Evolutionary conservation across 495 filamentous ascomycete genomes (phyloP).

Genomic region (Filosporella fistucella): DNA sequence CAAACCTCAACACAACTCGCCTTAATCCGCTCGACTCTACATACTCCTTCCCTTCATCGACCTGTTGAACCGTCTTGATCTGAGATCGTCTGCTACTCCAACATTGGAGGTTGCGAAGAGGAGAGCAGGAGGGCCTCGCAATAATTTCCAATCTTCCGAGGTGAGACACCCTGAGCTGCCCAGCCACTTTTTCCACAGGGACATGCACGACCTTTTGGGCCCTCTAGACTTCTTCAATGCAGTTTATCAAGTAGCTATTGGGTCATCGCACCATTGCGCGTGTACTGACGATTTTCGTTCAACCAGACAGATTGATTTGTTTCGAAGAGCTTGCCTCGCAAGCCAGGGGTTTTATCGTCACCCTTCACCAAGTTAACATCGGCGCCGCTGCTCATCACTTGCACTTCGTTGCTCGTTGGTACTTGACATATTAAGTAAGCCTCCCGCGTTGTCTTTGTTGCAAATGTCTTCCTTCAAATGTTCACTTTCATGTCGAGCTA

Average conservation of each 20-base stretch:
- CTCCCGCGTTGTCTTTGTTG: too few species aligned
- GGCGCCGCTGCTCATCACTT: conserved; percentile 7
- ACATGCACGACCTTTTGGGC: conserved; percentile 14
- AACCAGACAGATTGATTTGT: conserved; percentile 7
- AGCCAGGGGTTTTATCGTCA: conserved; percentile 9
- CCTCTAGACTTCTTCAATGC: conserved; percentile 8
- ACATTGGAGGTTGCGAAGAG: conserved; percentile 10
- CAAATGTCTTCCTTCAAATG: too few species aligned
- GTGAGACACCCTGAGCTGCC: conserved; percentile 15
- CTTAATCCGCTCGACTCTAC: too few species aligned
- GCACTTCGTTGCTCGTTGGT: not conserved
- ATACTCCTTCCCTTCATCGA: too few species aligned
- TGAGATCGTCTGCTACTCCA: conserved; percentile 8
- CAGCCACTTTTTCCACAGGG: too few species aligned
- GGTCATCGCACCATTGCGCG: conserved; percentile 7
- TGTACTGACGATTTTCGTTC: conserved; percentile 9
- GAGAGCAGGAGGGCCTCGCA: not conserved
- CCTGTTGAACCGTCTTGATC: not conserved
- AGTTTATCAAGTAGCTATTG: conserved; percentile 3
- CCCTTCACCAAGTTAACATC: conserved; percentile 5
- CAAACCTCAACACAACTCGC: too few species aligned
- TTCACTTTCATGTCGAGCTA: too few species aligned
- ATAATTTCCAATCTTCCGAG: conserved; percentile 15
- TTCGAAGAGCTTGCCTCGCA: conserved; percentile 1
- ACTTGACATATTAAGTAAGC: too few species aligned